These are phyloP conservation scores for Trametes cinnabarina DNA, from an alignment of 768 basidiomycete species.

Conservation along the genomic window DNA sequence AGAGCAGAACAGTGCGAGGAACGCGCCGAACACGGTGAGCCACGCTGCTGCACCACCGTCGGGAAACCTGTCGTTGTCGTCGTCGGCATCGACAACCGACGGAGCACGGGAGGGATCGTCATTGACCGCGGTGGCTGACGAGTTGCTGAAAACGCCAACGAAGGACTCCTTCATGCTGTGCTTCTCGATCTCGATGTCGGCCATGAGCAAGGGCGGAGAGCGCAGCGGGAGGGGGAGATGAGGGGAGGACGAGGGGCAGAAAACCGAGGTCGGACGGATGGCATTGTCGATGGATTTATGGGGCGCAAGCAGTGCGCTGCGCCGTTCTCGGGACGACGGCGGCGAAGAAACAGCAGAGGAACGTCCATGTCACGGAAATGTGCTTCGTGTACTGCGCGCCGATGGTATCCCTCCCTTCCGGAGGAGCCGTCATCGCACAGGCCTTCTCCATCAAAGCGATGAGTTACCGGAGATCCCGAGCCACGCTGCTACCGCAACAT, in stretches of 20 bases:
- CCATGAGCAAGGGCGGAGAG: neutral
- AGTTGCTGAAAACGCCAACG: constrained; percentile 3
- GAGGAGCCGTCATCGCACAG: constrained; percentile 6
- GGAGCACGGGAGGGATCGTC: constrained; percentile 1
- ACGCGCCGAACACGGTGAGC: constrained; percentile 63
- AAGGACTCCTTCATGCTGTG: constrained; percentile 6
- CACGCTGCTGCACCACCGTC: constrained; percentile 35
- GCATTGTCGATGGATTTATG: constrained; percentile 10
- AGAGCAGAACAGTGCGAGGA: constrained; percentile 62
- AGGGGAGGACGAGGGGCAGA: neutral
- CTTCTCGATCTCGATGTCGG: constrained; percentile 12
- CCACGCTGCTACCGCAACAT: neutral
- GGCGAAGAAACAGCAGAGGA: neutral
- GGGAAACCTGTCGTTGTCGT: constrained; percentile 9
- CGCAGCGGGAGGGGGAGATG: neutral
- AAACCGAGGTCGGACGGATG: neutral
- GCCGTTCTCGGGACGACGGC: constrained; percentile 10
- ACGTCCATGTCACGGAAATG: constrained; percentile 9
- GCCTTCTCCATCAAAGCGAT: constrained; percentile 9
- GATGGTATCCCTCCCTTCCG: neutral
- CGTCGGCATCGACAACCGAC: neutral
- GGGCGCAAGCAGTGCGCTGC: constrained; percentile 16
- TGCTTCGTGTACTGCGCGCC: neutral
- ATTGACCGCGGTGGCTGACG: constrained; percentile 10
- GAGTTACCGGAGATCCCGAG: constrained; percentile 9